phyloP scores from a whole-genome alignment of 83 land plant genomes.

The Picea abies region DNA sequence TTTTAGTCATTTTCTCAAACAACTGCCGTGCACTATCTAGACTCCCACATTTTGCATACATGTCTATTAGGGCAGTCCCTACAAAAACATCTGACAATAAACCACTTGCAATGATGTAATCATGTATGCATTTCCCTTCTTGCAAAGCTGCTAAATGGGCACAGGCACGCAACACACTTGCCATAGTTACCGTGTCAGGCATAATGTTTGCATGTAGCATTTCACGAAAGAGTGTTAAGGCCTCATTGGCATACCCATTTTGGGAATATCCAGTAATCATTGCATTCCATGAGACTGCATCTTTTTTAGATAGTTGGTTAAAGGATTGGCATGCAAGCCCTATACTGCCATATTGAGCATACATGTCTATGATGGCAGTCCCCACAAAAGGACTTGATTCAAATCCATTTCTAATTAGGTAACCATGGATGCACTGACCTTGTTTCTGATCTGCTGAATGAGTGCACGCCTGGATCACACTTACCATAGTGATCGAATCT shows the following conservation, averaged over 20 bases:
- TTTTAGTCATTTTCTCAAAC: not conserved
- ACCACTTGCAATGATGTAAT: not conserved
- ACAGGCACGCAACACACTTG: slow-evolving; percentile 2
- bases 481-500: not conserved
- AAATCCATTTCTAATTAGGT: slow-evolving; percentile 15
- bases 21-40: not conserved
- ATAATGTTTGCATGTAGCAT: not conserved
- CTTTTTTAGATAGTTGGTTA: slow-evolving; percentile 6
- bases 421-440: slow-evolving; percentile 29
- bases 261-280: slow-evolving; percentile 17
- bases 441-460: slow-evolving; percentile 11
- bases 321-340: slow-evolving; percentile 17
- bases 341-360: slow-evolving; percentile 13
- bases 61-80: not conserved
- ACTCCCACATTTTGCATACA: slow-evolving; percentile 11
- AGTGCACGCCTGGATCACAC: slow-evolving; percentile 22
- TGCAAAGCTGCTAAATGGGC: not conserved
- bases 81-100: not conserved
- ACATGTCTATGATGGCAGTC: slow-evolving; percentile 13
- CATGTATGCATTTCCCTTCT: not conserved
- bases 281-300: slow-evolving; percentile 20
- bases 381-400: slow-evolving; percentile 13
- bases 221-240: not conserved
- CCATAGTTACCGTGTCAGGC: slow-evolving; percentile 20
- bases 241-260: slow-evolving; percentile 4